Base-by-base conservation (phyloP, 331 rosid genomes). In the Acacia concinna region DNA sequence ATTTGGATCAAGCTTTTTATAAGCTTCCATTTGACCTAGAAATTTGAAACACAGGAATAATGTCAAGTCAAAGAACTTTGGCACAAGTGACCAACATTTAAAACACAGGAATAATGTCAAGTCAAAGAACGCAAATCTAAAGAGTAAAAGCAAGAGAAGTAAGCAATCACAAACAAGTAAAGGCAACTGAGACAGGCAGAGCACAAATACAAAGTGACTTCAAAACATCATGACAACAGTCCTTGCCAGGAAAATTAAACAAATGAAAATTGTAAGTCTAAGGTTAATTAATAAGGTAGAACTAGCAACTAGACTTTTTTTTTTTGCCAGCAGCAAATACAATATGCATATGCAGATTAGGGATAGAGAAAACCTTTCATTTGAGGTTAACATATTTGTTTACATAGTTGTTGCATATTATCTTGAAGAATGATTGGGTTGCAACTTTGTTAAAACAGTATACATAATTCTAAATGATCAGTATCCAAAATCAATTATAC, bases 161-260 rank as follows among this genome's bases (percentile, higher is more conserved):
- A 27, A 57, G 21, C 21, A 60, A 6, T 28, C 20, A 59, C 66
- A 59, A 4, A 59, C 35, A 27, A 59, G 66, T 75, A 40, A 76
- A 8, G 43, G 37, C 82, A 38, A 78, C 12, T 51, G 21, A 51
- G 43, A 56, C 23, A 34, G 78, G 63, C 17, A 27, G 21, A 44
- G 32, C 2, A 63, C 49, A 77, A 13, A 73, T 71, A 80, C 13
- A 52, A 30, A 73, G 34, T 51, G 17, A 35, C 6, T 40, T 62
- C 54, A 20, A 15, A 67, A 49, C 68, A 46, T 78, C 75, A 44
- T 18, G 32, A 59, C 49, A 66, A 79, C n/a, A 30, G 49, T 74
- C 30, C 5, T 10, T 28, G 47, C 79, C 68, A 60, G 44, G 60
- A 49, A 74, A 56, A 62, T 68, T 1, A 30, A 43, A 47, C 14